A percentile compares a stretch with the other conserved stretches of the same genome.
phyloP scores from a whole-genome alignment of 2,329 filamentous ascomycete genomes.

The Didymosphaeria variabile region DNA sequence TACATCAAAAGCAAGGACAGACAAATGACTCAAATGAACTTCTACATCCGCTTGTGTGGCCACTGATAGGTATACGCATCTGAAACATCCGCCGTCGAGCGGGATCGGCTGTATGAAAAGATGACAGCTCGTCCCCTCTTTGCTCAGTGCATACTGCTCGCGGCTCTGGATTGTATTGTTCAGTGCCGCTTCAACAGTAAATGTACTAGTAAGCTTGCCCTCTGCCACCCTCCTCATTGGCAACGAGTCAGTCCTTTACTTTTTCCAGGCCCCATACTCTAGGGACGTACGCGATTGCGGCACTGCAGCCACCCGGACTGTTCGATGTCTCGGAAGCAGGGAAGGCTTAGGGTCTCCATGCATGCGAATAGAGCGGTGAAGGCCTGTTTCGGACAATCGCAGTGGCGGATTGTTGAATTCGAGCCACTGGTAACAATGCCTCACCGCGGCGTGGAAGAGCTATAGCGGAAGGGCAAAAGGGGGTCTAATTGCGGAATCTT shows the following conservation, averaged over 20 bases:
- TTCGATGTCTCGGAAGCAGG: not conserved
- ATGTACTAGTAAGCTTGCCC: not conserved
- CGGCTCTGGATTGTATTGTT: not conserved
- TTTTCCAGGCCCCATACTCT: not conserved
- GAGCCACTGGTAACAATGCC: not conserved
- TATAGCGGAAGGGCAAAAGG: not conserved
- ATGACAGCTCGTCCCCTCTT: not conserved
- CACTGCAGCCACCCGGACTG: not conserved
- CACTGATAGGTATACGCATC: not conserved
- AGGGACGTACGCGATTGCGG: not conserved
- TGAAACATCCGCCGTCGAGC: not conserved
- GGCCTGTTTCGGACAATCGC: not conserved
- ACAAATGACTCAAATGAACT: rapidly evolving
- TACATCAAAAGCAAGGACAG: not conserved
- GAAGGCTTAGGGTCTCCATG: not conserved
- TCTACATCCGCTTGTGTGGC: not conserved
- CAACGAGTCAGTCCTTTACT: not conserved
- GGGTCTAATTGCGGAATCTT: not conserved
- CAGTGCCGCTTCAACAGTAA: not conserved
- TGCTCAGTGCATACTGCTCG: not conserved
- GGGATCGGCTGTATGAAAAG: not conserved
- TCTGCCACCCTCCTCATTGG: not conserved
- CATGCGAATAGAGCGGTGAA: not conserved
- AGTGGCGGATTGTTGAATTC: not conserved
- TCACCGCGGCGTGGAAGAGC: not conserved